Conservation (phyloP, 208 protist genomes). For the Wallacemonas sp. region DNA sequence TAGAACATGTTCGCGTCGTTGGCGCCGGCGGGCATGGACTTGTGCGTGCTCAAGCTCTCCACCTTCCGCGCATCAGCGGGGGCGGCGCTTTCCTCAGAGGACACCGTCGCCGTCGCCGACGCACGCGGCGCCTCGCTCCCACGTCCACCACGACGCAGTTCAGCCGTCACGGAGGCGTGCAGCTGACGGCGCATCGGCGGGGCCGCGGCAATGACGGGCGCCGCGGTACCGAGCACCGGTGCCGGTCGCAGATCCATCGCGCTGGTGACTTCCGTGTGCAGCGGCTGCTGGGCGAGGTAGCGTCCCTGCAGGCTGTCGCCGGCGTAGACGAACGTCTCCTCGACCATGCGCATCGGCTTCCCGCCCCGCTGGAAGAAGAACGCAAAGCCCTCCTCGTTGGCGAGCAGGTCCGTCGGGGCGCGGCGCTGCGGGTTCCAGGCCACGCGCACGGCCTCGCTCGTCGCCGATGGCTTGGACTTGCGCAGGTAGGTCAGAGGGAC, state of each 20-base stretch:
- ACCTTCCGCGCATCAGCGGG: background rate
- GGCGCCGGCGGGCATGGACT: background rate
- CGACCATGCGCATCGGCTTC: slow-evolving; percentile 59
- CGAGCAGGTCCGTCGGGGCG: slow-evolving; percentile 51
- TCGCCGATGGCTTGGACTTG: slow-evolving; percentile 70
- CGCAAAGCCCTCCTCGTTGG: slow-evolving; percentile 69
- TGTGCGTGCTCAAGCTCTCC: slow-evolving; percentile 9
- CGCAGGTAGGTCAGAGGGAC: slow-evolving; percentile 81
- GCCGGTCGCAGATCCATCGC: slow-evolving; percentile 31
- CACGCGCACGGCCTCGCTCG: slow-evolving; percentile 82
- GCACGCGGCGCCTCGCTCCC: background rate
- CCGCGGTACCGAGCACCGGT: background rate
- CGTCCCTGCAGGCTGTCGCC: slow-evolving; percentile 67
- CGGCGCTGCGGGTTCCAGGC: slow-evolving; percentile 67
- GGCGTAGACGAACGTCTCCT: slow-evolving; percentile 73
- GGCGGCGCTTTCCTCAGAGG: background rate
- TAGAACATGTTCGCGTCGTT: slow-evolving; percentile 10
- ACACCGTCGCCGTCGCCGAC: background rate
- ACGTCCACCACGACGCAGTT: slow-evolving; percentile 8
- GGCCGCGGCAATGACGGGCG: background rate
- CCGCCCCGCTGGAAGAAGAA: slow-evolving; percentile 55
- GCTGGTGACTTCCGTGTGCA: slow-evolving; percentile 69
- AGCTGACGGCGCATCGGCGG: slow-evolving; percentile 4
- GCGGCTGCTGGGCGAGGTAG: slow-evolving; percentile 69
- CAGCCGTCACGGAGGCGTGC: slow-evolving; percentile 14